phyloP scores from a whole-genome alignment of 495 filamentous ascomycete species.

The Trypethelium eluteriae region DNA sequence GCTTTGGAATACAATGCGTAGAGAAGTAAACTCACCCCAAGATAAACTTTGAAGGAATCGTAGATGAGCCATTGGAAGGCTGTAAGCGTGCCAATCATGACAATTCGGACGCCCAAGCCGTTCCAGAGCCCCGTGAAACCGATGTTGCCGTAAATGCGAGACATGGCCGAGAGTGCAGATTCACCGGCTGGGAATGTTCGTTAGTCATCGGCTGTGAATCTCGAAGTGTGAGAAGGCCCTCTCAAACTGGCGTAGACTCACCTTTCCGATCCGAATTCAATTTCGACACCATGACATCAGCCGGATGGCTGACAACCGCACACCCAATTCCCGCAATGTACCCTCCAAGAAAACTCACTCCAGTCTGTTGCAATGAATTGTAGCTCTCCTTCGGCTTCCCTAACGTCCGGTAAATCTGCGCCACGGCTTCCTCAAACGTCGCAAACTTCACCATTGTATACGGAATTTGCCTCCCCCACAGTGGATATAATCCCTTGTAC shows the following conservation, averaged over 20 bases:
- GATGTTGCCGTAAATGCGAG: slow-evolving; percentile 64
- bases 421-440: slow-evolving; percentile 63
- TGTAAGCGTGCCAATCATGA: slow-evolving; percentile 39
- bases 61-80: slow-evolving; percentile 76
- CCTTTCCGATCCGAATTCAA: slow-evolving; percentile 57
- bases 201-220: slow-evolving; percentile 16
- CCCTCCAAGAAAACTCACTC: slow-evolving; percentile 60
- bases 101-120: slow-evolving; percentile 50
- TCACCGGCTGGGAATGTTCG: slow-evolving; percentile 47
- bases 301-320: slow-evolving; percentile 56
- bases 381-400: slow-evolving; percentile 60
- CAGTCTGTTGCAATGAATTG: slow-evolving; percentile 56
- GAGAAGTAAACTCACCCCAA: slow-evolving; percentile 40
- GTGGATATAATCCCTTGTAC: slow-evolving; percentile 61
- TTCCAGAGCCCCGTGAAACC: slow-evolving; percentile 66
- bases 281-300: slow-evolving; percentile 69
- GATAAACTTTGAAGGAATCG: slow-evolving; percentile 68
- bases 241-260: slow-evolving; percentile 31
- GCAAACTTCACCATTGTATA: slow-evolving; percentile 76
- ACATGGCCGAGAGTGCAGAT: slow-evolving; percentile 52
- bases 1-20: background rate
- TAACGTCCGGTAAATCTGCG: slow-evolving; percentile 52
- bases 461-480: slow-evolving; percentile 66
- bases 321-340: slow-evolving; percentile 68
- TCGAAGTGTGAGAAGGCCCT: slow-evolving; percentile 12